Evolutionary conservation across 257 asterid genomes (phyloP).

Genomic region (Anisodus acutangulus): DNA sequence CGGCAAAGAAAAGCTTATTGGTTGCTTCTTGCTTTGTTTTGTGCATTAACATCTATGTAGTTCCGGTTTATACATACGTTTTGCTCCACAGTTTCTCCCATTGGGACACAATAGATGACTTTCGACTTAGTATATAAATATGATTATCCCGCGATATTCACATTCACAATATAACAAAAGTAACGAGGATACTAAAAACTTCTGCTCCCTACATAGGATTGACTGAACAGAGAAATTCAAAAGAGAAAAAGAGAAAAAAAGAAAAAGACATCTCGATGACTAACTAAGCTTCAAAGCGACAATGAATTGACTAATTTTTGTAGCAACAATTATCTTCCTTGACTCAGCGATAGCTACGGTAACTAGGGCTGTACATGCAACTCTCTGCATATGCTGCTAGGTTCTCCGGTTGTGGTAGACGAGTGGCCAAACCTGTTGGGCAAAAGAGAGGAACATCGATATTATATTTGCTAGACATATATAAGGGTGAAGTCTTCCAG

Average conservation of each 20-base stretch:
- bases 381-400: constrained; percentile 75
- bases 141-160: background rate
- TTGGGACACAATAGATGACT: too few relatives aligned
- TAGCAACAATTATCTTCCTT: background rate
- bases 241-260: background rate
- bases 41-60: too few relatives aligned
- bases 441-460: background rate
- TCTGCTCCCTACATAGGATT: background rate
- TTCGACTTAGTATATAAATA: background rate
- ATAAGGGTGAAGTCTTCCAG: background rate
- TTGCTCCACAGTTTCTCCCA: too few relatives aligned
- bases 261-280: background rate
- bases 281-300: background rate
- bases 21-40: too few relatives aligned
- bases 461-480: background rate
- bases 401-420: constrained; percentile 76
- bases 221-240: background rate
- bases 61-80: too few relatives aligned
- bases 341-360: constrained; percentile 70
- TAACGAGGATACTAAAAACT: background rate
- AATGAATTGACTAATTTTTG: background rate
- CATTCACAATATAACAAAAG: background rate
- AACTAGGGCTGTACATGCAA: constrained; percentile 92
- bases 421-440: constrained; percentile 77
- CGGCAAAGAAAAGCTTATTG: too few relatives aligned